Evolutionary conservation across 2,329 filamentous ascomycete genomes (phyloP).

Genomic region (Fusarium setosum): DNA sequence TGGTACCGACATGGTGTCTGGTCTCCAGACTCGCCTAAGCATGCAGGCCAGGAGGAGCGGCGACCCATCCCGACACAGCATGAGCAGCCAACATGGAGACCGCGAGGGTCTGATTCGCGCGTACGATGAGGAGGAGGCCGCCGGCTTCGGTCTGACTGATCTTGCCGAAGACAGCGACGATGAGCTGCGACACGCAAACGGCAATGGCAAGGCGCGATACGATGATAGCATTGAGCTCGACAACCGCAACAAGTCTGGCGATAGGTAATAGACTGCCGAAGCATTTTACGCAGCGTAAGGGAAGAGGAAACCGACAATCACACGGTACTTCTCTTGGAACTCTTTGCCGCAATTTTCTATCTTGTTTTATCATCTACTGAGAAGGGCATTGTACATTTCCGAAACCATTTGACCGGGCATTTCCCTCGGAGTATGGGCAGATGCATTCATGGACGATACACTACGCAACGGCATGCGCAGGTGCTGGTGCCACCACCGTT

Average conservation of each 20-base stretch:
- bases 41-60: slow-evolving; percentile 90
- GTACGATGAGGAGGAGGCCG: slow-evolving; percentile 86
- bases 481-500: slow-evolving; percentile 38
- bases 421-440: slow-evolving; percentile 33
- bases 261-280: slow-evolving; percentile 41
- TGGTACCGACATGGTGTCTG: slow-evolving; percentile 91
- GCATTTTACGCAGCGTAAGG: slow-evolving; percentile 32
- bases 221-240: slow-evolving; percentile 62
- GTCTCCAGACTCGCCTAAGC: slow-evolving; percentile 88
- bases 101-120: slow-evolving; percentile 86
- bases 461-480: slow-evolving; percentile 28
- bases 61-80: slow-evolving; percentile 71
- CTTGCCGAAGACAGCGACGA: slow-evolving; percentile 82
- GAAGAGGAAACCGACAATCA: slow-evolving; percentile 12
- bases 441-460: slow-evolving; percentile 39
- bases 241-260: slow-evolving; percentile 58
- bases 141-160: slow-evolving; percentile 81
- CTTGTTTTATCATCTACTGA: slow-evolving; percentile 35
- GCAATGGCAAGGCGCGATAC: slow-evolving; percentile 55
- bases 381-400: slow-evolving; percentile 44
- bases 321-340: background rate
- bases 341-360: slow-evolving; percentile 21
- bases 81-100: slow-evolving; percentile 74
- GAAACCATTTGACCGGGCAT: slow-evolving; percentile 36
- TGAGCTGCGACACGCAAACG: slow-evolving; percentile 57